Evolutionary conservation across 805 yeast species (phyloP).

Genomic region (Ogataea ramenticola): DNA sequence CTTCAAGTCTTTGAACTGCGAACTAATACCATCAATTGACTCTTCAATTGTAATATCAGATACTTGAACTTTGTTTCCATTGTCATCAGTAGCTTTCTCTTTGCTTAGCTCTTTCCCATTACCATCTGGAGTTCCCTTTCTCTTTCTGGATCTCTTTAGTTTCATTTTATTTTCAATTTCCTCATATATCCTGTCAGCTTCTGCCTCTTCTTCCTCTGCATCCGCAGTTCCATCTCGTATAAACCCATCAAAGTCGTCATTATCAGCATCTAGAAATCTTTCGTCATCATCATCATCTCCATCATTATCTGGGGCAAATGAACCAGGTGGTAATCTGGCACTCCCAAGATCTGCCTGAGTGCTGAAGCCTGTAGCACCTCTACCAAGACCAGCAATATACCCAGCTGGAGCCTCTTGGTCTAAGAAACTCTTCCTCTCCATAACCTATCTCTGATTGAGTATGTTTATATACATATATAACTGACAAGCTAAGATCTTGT

Average conservation of each 20-base stretch:
- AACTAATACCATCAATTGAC: constrained; percentile 29
- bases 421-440: constrained; percentile 59
- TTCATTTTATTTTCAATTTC: constrained; percentile 53
- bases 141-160: constrained; percentile 7
- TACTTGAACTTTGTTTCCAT: constrained; percentile 5
- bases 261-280: constrained; percentile 21
- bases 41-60: constrained; percentile 15
- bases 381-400: constrained; percentile 85
- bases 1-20: constrained; percentile 66
- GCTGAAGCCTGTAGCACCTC: constrained; percentile 93
- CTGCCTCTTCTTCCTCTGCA: constrained; percentile 61
- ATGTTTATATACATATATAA: too few species aligned
- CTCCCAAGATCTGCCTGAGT: constrained; percentile 73
- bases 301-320: constrained; percentile 20
- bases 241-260: constrained; percentile 19
- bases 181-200: constrained; percentile 67
- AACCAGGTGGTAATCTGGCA: constrained; percentile 27
- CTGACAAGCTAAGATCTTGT: too few species aligned
- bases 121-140: constrained; percentile 13
- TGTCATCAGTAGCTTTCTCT: not conserved
- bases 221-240: not conserved
- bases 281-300: constrained; percentile 25
- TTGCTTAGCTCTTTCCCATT: constrained; percentile 3
- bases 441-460: constrained; percentile 6
- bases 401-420: constrained; percentile 86